Percentiles rank a stretch among this genome's conserved stretches.
phyloP scores from a whole-genome alignment of 2,329 filamentous ascomycete genomes.

The Claviceps africana region DNA sequence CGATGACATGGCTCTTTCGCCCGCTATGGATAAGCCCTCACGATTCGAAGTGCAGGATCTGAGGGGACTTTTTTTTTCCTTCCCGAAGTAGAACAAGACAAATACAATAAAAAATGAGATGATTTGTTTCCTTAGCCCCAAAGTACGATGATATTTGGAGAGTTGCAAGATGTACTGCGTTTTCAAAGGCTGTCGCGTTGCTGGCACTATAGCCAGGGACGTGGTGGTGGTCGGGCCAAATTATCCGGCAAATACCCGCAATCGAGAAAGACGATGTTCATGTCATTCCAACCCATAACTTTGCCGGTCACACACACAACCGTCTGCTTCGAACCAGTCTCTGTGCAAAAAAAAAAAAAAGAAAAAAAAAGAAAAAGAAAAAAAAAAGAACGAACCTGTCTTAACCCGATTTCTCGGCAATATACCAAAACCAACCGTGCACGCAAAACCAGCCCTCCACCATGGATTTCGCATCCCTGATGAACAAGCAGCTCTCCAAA shows the following conservation, averaged over 20 bases:
- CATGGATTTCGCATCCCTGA: conserved; percentile 93
- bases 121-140: background rate
- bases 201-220: background rate
- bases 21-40: background rate
- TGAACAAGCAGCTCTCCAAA: conserved; percentile 86
- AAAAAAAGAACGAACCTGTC: no score
- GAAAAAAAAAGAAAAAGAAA: no score
- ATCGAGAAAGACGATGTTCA: conserved; percentile 7
- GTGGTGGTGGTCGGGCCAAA: background rate
- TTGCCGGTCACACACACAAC: no score
- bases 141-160: background rate
- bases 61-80: background rate
- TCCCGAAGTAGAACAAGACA: background rate
- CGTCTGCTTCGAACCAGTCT: no score
- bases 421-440: background rate
- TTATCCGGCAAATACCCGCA: conserved; percentile 16
- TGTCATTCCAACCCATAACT: background rate
- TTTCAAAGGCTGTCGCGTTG: background rate
- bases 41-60: background rate
- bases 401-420: no score
- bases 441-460: conserved; percentile 6
- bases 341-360: no score
- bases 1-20: conserved; percentile 11
- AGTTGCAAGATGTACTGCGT: background rate
- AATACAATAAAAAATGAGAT: background rate